Conservation (phyloP, 2,329 filamentous ascomycete genomes). For the Scleromitrula shiraiana region DNA sequence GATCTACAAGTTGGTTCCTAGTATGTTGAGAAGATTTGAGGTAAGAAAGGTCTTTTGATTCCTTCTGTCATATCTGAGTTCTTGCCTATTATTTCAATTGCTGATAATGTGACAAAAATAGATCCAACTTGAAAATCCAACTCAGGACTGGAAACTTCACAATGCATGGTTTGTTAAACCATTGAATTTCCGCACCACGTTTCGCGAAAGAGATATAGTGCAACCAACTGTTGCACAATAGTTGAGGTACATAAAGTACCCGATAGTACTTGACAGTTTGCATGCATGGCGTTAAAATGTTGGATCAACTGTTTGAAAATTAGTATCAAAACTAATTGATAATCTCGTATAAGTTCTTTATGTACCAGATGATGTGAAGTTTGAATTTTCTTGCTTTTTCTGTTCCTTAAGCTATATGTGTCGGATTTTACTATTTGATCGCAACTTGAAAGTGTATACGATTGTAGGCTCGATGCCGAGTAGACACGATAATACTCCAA, state of each 20-base stretch:
- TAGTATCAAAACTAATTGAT: too few species aligned
- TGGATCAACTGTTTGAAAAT: too few species aligned
- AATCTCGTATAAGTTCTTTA: too few species aligned
- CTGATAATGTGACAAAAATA: constrained; percentile 26
- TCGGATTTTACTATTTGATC: too few species aligned
- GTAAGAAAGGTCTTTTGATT: too few species aligned
- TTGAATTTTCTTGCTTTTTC: too few species aligned
- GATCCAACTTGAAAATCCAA: constrained; percentile 47
- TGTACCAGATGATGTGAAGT: too few species aligned
- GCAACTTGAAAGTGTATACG: too few species aligned
- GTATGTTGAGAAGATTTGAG: constrained; percentile 56
- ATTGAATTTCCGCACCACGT: constrained; percentile 39
- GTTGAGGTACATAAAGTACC: background rate
- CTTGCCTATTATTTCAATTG: background rate
- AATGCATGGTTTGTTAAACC: constrained; percentile 60
- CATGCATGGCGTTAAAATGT: background rate
- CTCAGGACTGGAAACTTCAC: constrained; percentile 48
- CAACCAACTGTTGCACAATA: constrained; percentile 9
- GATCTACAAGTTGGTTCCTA: constrained; percentile 56
- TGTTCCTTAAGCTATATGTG: too few species aligned
- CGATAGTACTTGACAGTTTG: background rate
- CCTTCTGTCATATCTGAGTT: background rate
- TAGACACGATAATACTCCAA: too few species aligned
- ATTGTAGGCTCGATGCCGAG: too few species aligned
- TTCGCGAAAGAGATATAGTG: constrained; percentile 20